Evolutionary conservation across 345 rosid genomes (phyloP), one percentile per base, ranked within the genome.

Genomic region (Carallia pectinifolia): DNA sequence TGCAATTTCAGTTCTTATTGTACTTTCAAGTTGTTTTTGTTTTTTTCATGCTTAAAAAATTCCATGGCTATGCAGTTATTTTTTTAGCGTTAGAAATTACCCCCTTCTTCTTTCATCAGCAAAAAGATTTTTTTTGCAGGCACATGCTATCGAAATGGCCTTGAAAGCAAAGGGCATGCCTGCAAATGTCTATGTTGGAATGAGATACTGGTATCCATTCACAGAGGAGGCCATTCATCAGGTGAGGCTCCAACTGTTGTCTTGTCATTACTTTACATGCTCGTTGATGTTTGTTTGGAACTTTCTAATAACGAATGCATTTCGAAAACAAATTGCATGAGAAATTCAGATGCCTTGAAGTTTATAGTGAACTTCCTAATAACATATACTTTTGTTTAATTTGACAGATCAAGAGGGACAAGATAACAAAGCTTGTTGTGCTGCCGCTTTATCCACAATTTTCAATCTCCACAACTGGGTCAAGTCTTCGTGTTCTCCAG

Each of bases 371-470:
- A 9, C 16, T 56, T 56, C 6, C 33, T 56, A 31, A 34, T 34
- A 17, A 30, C 38, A 17, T 53, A 18, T 16, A 6, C 0, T 5
- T 27, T 18, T 15, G 39, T 58, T 9, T 27, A 34, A 2, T 74
- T 58, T 29, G 40, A 69, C 83, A 92, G 97, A 90, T 95, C 66
- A 92, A 86, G 85, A 81, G 69, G 76, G 99, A 95, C 71, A 75
- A 71, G 68, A 89, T 92, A 65, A 86, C 96, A 50, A 90, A 81
- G 80, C 99, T 92, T 67, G 96, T 95, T 66, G 89, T 95, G 71
- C 90, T 95, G 68, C 99, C 99, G 3, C 84, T 95, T n/a, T 95
- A 92, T 80, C 99, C 99, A 38, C 99, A 92, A 71, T 90, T 84
- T 66, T 92, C 98, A 58, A 95, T 95, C 70, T 90, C 99, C 37